A percentile compares a stretch with the other conserved stretches of the same genome.
Conservation (phyloP, 495 filamentous ascomycete species). For the Clavariopsis aquatica region DNA sequence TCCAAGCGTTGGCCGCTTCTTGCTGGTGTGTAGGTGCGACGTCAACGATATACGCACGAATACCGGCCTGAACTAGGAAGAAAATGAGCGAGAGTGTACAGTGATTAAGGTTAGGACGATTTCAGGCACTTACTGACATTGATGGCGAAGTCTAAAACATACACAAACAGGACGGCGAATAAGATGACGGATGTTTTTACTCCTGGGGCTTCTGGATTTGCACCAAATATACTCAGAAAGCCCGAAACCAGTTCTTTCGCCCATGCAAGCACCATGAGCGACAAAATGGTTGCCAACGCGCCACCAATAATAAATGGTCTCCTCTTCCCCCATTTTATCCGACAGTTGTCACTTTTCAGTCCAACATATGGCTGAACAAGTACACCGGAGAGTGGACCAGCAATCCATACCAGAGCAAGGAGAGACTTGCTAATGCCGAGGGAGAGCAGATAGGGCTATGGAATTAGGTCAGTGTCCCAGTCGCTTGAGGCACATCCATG, state of each 20-base stretch:
- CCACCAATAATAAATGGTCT: conserved; percentile 87
- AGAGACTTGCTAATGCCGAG: conserved; percentile 89
- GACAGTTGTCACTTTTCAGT: conserved; percentile 84
- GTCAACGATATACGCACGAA: conserved; percentile 88
- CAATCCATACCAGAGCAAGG: conserved; percentile 94
- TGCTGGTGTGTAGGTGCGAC: conserved; percentile 87
- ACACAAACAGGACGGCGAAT: conserved; percentile 78
- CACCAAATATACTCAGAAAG: conserved; percentile 71
- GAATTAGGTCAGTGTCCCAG: background rate
- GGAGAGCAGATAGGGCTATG: conserved; percentile 65
- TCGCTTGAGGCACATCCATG: conserved; percentile 4
- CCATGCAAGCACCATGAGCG: conserved; percentile 79
- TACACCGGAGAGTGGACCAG: conserved; percentile 80
- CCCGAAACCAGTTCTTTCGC: conserved; percentile 73
- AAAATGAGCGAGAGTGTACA: background rate
- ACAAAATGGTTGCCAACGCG: conserved; percentile 67
- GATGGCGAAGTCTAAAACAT: conserved; percentile 85
- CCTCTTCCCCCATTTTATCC: conserved; percentile 76
- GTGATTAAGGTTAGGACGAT: background rate
- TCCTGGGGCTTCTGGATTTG: conserved; percentile 58
- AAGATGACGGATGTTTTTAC: conserved; percentile 65
- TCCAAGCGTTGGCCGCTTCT: conserved; percentile 86
- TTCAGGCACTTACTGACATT: conserved; percentile 68
- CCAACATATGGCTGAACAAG: conserved; percentile 94
- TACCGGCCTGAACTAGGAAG: conserved; percentile 73